Base-by-base conservation (phyloP, 768 basidiomycete genomes). In the Rubroboletus pulcherrimus region DNA sequence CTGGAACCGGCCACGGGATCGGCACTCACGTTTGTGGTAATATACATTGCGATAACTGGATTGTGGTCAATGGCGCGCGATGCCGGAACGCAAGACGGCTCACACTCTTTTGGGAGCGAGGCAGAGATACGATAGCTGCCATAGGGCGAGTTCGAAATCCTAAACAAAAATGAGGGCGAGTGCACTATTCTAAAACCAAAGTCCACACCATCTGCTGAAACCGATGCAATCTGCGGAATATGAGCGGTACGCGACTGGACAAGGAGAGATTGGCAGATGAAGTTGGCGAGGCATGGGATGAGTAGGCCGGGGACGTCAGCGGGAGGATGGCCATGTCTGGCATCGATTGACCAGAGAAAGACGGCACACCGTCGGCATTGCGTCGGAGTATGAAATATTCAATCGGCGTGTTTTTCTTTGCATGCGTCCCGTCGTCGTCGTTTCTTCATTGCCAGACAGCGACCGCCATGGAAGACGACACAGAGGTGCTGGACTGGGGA, bases 141-240 rank as follows among this genome's bases (percentile, higher is more conserved):
- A 98, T 31, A 91, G 88, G 11, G 96, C 96, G 44, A 96, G 76
- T 72, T 98, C 96, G 73, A 98, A 97, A 72, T 98, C 96, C 95
- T 98, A 67, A 8, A 29, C 4, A 33, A 17, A 40, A 8, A 21
- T 62, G 34, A 63, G 59, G 41, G 11, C 15, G 2, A 30, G 15
- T 11, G 17, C n/a, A 11, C 7, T 1, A 4, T n/a, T 9, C 33
- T 19, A 47, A 15, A 2, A 52, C 49, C 49, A 54, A 15, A 17
- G 5, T 8, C 39, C 82, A 49, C 56, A 87, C 93, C 93, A 95
- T 93, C 71, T 93, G 89, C 54, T 91, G 87, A 61, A 93, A 87
- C 56, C 89, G 81, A 62, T 87, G 83, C 47, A 95, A 69, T 40
- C 93, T 77, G 58, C 85, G 80, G 66, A 96, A 90, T 61, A 94